These are phyloP conservation scores for Podaxis carcinomalis DNA, from an alignment of 768 basidiomycete genomes.

Conservation along the genomic window DNA sequence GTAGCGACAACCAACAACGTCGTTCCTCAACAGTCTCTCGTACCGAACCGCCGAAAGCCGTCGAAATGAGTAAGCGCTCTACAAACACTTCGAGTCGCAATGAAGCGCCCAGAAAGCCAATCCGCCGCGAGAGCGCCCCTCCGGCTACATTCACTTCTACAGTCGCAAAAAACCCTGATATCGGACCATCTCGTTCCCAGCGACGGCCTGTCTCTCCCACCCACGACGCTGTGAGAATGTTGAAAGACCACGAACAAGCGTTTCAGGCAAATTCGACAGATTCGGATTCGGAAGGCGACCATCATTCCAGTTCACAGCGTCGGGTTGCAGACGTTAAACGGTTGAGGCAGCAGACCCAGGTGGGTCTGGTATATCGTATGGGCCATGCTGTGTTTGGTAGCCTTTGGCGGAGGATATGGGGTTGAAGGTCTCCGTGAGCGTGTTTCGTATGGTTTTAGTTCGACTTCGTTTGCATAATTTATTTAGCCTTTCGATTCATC, in stretches of 20 bases:
- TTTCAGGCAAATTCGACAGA: constrained; percentile 1
- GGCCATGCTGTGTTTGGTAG: constrained; percentile 4
- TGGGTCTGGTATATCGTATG: background rate
- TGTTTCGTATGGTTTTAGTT: background rate
- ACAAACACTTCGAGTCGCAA: background rate
- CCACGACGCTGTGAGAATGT: background rate
- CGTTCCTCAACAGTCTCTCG: background rate
- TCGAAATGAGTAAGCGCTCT: background rate
- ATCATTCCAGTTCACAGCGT: background rate
- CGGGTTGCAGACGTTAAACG: constrained; percentile 2
- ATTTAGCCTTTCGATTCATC: background rate
- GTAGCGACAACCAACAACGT: background rate
- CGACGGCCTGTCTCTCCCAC: background rate
- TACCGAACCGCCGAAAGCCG: background rate
- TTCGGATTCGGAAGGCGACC: constrained; percentile 1
- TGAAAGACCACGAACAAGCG: background rate
- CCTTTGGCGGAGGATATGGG: constrained; percentile 5
- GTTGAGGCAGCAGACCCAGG: background rate
- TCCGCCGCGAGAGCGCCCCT: background rate
- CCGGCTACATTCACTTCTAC: background rate
- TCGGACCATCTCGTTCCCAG: background rate
- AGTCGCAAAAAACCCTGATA: background rate
- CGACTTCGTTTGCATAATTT: background rate
- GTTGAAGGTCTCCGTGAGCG: background rate
- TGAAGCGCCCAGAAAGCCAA: background rate